Base-by-base conservation (phyloP, 2,329 filamentous ascomycete genomes). In the Phyllosticta capitalensis region DNA sequence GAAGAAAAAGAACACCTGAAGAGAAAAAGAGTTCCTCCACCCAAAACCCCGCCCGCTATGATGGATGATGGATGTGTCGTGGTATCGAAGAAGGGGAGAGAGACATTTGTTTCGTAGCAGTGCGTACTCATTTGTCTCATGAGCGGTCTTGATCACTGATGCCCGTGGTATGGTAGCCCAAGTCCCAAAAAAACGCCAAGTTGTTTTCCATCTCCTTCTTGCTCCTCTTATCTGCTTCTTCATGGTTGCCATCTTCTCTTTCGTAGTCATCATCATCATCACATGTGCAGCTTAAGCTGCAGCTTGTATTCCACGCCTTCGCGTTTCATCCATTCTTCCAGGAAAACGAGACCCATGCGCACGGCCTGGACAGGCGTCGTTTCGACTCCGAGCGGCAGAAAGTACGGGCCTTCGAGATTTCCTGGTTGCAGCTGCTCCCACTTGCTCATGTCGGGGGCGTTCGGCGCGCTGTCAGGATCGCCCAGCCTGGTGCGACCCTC, bases 291-390 rank as follows among this genome's bases (percentile, higher is more conserved):
- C 48, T 55, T 59, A 14, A 59, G 28, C 28, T 59, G 58, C 58
- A 59, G 14, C 58, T 59, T 55, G 53, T 59, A 59, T 20, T 59
- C 58, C 24, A 57, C 55, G 24, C 52, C 45, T 26, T 61, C 59
- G 24, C 33, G 57, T 12, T 20, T 52, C 17, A 74, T 71, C 69
- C 76, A 79, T 65, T 79, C 77, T 21, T 63, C 62, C 19, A 79
- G 62, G 55, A 78, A 72, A 54, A 67, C 66, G 20, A 75, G 63
- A 0, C 74, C 77, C 45, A 78, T 76, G 0, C 76, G 65, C 1
- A 78, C 75, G 1, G 75, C 76, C 55, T 74, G 70, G n/a, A 78
- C 65, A 0, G 77, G 74, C 5, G 70, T 72, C 0, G 75, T 76
- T 26, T 75, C 71, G 10, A 66, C 64, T 1, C 67, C 67, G 0